These are phyloP conservation scores for Capsicum chinense DNA, from an alignment of 257 asterid genomes.

Conservation along the genomic window DNA sequence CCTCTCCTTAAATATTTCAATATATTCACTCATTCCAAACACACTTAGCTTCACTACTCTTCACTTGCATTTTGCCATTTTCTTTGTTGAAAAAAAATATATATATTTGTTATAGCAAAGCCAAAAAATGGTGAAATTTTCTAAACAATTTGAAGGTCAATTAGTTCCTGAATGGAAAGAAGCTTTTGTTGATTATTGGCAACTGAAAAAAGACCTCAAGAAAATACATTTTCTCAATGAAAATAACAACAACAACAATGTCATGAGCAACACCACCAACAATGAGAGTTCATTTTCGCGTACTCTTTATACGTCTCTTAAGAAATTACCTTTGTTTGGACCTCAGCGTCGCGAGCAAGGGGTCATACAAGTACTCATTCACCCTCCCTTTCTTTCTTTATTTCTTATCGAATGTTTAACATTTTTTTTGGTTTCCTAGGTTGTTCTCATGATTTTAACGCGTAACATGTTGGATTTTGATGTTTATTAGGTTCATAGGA, in stretches of 20 bases:
- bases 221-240: constrained; percentile 55
- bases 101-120: neutral
- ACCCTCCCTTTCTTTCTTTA: neutral
- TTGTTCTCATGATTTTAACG: neutral
- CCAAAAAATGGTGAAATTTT: constrained; percentile 75
- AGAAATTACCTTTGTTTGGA: constrained; percentile 44
- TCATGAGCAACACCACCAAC: constrained; percentile 31
- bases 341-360: constrained; percentile 51
- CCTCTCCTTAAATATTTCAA: constrained; percentile 61
- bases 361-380: constrained; percentile 59
- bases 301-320: constrained; percentile 42
- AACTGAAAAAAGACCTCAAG: constrained; percentile 78
- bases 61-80: neutral
- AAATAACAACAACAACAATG: neutral
- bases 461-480: neutral
- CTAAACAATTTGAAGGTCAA: constrained; percentile 89
- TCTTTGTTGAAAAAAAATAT: neutral
- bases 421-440: neutral
- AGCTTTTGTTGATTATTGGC: constrained; percentile 87
- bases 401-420: neutral
- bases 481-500: constrained; percentile 65
- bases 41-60: constrained; percentile 34
- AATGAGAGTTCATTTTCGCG: constrained; percentile 33
- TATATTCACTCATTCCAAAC: constrained; percentile 35
- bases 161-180: constrained; percentile 96